These are phyloP conservation scores for Berberis vulgaris DNA, from an alignment of 164 flowering plant genomes.

Conservation along the genomic window DNA sequence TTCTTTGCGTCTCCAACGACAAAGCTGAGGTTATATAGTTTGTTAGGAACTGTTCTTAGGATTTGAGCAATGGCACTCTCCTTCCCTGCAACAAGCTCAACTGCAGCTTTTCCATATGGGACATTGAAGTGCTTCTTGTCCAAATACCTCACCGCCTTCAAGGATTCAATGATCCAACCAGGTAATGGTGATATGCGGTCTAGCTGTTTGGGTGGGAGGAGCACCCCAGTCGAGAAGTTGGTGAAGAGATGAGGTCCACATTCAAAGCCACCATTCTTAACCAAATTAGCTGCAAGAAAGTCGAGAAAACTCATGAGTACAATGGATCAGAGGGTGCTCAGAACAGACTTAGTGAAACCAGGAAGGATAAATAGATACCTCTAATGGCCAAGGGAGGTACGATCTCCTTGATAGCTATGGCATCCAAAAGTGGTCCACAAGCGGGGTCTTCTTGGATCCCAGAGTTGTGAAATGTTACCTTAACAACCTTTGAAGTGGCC, in stretches of 20 bases:
- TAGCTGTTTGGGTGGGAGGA: constrained; percentile 62
- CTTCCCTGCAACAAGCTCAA: constrained; percentile 68
- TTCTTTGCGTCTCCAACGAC: constrained; percentile 63
- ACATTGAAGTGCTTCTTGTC: constrained; percentile 55
- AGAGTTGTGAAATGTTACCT: constrained; percentile 17
- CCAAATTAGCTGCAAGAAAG: constrained; percentile 39
- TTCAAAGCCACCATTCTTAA: constrained; percentile 61
- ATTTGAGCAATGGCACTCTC: constrained; percentile 67
- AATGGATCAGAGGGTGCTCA: neutral
- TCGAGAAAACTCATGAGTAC: neutral
- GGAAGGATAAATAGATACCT: neutral
- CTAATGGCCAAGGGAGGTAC: constrained; percentile 6
- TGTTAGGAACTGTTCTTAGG: constrained; percentile 41
- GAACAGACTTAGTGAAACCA: neutral
- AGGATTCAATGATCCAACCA: constrained; percentile 69
- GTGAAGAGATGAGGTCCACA: constrained; percentile 61
- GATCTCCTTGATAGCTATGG: constrained; percentile 19
- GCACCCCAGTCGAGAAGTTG: constrained; percentile 50
- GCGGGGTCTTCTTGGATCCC: constrained; percentile 16
- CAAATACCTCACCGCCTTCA: constrained; percentile 64
- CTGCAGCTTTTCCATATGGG: constrained; percentile 44
- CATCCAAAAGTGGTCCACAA: constrained; percentile 16
- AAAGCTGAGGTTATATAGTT: constrained; percentile 37
- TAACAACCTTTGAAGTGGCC: constrained; percentile 9
- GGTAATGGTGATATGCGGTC: constrained; percentile 65